Evolutionary conservation across 2,329 filamentous ascomycete genomes (phyloP).

Genomic region (Colletotrichum sansevieriae): DNA sequence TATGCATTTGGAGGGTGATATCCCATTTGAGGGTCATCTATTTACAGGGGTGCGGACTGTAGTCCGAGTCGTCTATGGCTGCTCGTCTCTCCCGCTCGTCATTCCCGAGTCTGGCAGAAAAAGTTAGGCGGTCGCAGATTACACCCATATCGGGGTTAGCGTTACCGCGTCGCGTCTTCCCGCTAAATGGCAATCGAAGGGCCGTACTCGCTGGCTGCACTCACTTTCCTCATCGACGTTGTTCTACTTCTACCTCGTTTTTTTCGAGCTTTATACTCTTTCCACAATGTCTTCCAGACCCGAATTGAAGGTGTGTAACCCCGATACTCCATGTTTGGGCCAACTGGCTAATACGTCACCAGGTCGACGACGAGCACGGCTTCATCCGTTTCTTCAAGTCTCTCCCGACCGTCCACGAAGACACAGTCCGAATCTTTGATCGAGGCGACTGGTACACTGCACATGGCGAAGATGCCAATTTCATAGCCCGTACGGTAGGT

Average conservation of each 20-base stretch:
- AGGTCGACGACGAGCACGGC: constrained; percentile 96
- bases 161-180: constrained; percentile 39
- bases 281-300: constrained; percentile 77
- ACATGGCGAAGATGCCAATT: constrained; percentile 87
- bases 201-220: constrained; percentile 12
- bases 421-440: constrained; percentile 92
- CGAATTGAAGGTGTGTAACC: constrained; percentile 72
- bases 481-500: constrained; percentile 81
- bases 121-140: neutral
- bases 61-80: too few species aligned
- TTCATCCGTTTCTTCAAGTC: constrained; percentile 97
- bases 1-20: too few species aligned
- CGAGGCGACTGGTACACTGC: constrained; percentile 95
- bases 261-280: neutral
- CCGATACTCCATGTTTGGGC: constrained; percentile 19
- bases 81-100: neutral
- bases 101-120: constrained; percentile 2
- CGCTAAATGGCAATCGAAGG: constrained; percentile 25
- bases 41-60: too few species aligned
- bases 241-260: constrained; percentile 5
- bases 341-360: constrained; percentile 5
- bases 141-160: constrained; percentile 9
- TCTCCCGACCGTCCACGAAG: constrained; percentile 77
- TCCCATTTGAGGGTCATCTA: too few species aligned
- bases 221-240: neutral